Conservation (phyloP, 176 grass and related monocot species). For the Dendrocalamus sinicus region DNA sequence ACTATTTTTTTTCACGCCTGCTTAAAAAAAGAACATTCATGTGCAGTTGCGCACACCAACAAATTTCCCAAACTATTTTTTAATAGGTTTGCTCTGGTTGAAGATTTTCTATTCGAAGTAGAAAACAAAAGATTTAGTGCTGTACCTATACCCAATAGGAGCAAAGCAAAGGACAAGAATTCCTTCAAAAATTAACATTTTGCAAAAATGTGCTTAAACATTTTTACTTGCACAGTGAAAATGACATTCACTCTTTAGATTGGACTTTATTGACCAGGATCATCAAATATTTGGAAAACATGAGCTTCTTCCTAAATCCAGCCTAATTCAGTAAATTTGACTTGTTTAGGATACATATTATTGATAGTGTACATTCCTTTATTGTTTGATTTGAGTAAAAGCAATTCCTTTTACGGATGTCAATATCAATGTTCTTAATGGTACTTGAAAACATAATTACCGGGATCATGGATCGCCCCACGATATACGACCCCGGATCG, state of each 20-base stretch:
- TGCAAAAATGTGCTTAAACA: not conserved
- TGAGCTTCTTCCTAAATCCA: constrained; percentile 8
- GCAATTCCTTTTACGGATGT: not conserved
- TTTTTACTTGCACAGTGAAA: not conserved
- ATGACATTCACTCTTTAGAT: constrained; percentile 24
- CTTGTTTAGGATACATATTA: constrained; percentile 17
- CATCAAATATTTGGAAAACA: constrained; percentile 11
- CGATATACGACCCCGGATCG: not conserved
- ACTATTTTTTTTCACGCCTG: not conserved
- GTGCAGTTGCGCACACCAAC: not conserved
- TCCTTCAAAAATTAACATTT: not conserved
- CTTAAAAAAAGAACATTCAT: not conserved
- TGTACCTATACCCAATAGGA: not conserved
- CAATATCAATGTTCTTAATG: constrained; percentile 4
- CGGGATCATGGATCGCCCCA: not conserved
- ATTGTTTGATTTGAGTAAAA: constrained; percentile 19
- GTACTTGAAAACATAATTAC: not conserved
- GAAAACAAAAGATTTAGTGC: constrained; percentile 3
- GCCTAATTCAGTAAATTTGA: constrained; percentile 4
- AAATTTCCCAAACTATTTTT: not conserved
- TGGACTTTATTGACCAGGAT: constrained; percentile 25
- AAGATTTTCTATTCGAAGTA: not conserved
- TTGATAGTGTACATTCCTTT: constrained; percentile 23
- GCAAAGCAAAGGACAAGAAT: not conserved
- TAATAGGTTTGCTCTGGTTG: constrained; percentile 7